Evolutionary conservation across 352 stramenopile species (phyloP).

Genomic region (Phytophthora boehmeriae): DNA sequence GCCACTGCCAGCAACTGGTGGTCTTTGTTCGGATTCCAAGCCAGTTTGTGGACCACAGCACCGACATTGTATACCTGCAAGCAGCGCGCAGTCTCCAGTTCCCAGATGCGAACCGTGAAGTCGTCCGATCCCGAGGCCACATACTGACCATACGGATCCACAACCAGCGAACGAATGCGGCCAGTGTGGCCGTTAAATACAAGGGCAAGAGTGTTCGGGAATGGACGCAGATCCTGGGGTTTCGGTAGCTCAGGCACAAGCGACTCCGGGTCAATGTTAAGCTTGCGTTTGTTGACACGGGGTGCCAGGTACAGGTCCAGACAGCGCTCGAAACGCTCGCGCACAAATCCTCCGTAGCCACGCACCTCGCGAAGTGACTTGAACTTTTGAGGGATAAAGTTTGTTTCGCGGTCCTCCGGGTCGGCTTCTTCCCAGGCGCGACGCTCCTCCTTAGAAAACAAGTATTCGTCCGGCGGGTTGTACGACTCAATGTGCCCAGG

Average conservation of each 20-base stretch:
- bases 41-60: constrained; percentile 90
- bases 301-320: constrained; percentile 99
- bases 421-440: constrained; percentile 96
- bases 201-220: constrained; percentile 95
- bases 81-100: constrained; percentile 95
- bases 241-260: constrained; percentile 97
- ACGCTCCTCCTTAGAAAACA: constrained; percentile 97
- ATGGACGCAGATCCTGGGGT: constrained; percentile 97
- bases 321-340: constrained; percentile 99
- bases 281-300: constrained; percentile 93
- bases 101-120: constrained; percentile 96
- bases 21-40: constrained; percentile 97
- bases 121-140: constrained; percentile 96
- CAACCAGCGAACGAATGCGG: constrained; percentile 92
- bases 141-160: constrained; percentile 98
- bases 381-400: constrained; percentile 98
- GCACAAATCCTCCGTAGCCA: constrained; percentile 96
- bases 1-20: constrained; percentile 96
- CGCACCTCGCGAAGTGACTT: constrained; percentile 96
- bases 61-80: constrained; percentile 93
- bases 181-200: constrained; percentile 89
- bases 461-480: constrained; percentile 98
- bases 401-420: constrained; percentile 95
- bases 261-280: constrained; percentile 98
- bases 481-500: constrained; percentile 99